Base-by-base conservation (phyloP, 768 basidiomycete species). In the Phlegmacium glaucopus region DNA sequence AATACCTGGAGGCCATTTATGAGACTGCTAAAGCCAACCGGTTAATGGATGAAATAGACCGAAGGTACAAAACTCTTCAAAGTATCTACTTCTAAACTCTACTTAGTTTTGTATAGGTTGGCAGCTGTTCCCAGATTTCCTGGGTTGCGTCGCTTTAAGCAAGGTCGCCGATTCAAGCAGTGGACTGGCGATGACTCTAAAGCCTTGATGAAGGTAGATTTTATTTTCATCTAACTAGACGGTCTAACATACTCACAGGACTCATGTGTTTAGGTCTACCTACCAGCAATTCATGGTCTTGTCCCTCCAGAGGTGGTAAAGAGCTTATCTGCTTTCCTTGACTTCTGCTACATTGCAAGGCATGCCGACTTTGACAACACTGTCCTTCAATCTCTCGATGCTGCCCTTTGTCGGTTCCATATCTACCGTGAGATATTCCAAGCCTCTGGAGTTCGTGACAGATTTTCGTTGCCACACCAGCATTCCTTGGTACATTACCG, bases 161-260 rank as follows among this genome's bases (percentile, higher is more conserved):
- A 65, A 42, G 68, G 68, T 1, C 48, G 50, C 0, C 35, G 51
- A 8, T 68, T 68, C 47, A 56, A 63, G 18, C 65, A 70, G 38
- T 71, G 68, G 68, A 71, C 64, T 6, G 65, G 67, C 0, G 59
- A 70, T 43, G 63, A 72, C 41, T 71, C 66, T 0, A 70, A 69
- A 40, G 68, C 56, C 0, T 44, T 69, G 0, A 71, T 71, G 66
- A 70, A 70, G 62, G 65, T 67, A 40, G 9, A 46, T 29, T 3
- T 22, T 13, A 5, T 22, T 5, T 12, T 12, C n/a, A n/a, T n/a
- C n/a, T n/a, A n/a, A n/a, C n/a, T n/a, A n/a, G n/a, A n/a, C n/a
- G n/a, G n/a, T n/a, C n/a, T n/a, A n/a, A n/a, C n/a, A n/a, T n/a
- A n/a, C n/a, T n/a, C n/a, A n/a, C n/a, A n/a, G n/a, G n/a, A n/a